These are phyloP conservation scores for Phragmites australis DNA, from an alignment of 176 grass and related monocot genomes.

Conservation along the genomic window DNA sequence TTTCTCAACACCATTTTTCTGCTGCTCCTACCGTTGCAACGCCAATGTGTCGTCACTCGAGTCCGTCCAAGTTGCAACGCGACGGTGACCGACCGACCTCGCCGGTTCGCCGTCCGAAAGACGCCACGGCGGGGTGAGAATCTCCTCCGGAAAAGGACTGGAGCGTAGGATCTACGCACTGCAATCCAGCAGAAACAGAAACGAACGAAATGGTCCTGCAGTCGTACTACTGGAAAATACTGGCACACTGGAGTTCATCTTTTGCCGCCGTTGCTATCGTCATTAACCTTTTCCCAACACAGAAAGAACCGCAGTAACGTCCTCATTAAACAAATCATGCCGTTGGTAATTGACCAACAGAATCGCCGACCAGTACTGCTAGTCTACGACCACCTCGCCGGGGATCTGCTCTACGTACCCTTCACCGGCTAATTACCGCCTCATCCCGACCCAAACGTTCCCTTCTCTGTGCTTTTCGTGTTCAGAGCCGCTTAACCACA, in stretches of 20 bases:
- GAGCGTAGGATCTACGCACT: neutral
- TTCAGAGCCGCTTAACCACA: neutral
- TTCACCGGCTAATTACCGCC: neutral
- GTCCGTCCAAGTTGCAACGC: neutral
- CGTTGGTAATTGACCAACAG: too few species aligned
- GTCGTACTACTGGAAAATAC: neutral
- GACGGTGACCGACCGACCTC: constrained; percentile 16
- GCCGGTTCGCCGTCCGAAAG: constrained; percentile 3
- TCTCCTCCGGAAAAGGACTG: constrained; percentile 1
- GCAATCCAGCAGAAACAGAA: neutral
- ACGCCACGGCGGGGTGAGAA: neutral
- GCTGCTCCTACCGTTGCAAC: neutral
- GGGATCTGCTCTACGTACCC: neutral
- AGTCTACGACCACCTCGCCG: neutral
- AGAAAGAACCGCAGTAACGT: neutral
- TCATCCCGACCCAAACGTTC: constrained; percentile 20
- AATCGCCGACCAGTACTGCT: neutral
- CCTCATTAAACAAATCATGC: neutral
- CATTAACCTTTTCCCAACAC: neutral
- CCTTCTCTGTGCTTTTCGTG: neutral
- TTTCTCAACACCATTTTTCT: neutral
- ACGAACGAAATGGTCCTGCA: neutral
- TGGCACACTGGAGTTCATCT: too few species aligned
- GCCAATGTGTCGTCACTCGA: too few species aligned
- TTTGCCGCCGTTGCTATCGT: too few species aligned